Base-by-base conservation (phyloP, 2,329 filamentous ascomycete genomes). In the Colletotrichum sp. region DNA sequence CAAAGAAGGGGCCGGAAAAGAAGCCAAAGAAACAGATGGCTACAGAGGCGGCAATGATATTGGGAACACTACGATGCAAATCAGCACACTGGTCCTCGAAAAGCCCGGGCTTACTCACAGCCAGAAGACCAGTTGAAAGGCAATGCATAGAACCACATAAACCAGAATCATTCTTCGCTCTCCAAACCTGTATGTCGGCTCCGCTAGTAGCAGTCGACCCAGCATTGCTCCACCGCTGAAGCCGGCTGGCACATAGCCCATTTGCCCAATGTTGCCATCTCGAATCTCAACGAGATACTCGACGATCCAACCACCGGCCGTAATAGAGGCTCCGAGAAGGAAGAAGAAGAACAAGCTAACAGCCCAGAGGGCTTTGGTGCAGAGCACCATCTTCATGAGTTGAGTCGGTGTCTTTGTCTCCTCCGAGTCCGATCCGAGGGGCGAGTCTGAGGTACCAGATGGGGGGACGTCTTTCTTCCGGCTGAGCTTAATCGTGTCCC, bases 261-360 rank as follows among this genome's bases (percentile, higher is more conserved):
- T 90, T 21, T 89, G 84, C 0, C 89, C 85, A 1, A 93, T 83
- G 3, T 90, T 84, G 1, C 91, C 92, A 4, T 89, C 84, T 0
- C 92, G 89, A n/a, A 91, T 90, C 4, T 87, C 86, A 8, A 93
- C 89, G 4, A 94, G 86, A 71, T 92, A 94, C 77, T 93, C 91
- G 3, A 93, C 92, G 0, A 93, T 89, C 92, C 92, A 94, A 2
- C 92, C 91, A 75, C 84, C 82, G 0, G 90, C 89, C 0, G 92
- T 93, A 3, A 92, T 87, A 2, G 80, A 81, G 0, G 87, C 88
- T 0, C 92, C 92, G 0, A 93, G 84, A 68, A 90, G 90, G 81
- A 93, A 92, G 83, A 93, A 93, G 83, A 91, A 93, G 81, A 92
- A 93, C 3, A 92, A 70, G 65, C 91, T 91, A 4, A 93, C 80